Conservation (phyloP, 768 basidiomycete species). For the Agaricus blazei region DNA sequence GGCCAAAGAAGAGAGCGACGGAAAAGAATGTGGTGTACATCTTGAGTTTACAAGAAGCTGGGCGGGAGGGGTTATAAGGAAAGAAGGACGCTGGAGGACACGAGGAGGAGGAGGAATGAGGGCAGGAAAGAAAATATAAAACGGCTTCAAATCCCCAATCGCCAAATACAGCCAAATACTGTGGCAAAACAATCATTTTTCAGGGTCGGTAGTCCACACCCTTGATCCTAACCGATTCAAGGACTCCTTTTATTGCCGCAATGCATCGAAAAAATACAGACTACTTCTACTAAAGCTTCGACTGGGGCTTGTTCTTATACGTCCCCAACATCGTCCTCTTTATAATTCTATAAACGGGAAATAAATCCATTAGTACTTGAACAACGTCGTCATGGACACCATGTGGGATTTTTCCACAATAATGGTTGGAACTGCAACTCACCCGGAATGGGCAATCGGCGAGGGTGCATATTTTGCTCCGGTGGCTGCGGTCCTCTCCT, state of each 20-base stretch:
- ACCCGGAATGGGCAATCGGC: constrained; percentile 71
- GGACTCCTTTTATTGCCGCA: too few species aligned
- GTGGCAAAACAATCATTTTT: constrained; percentile 7
- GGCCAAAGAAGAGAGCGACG: constrained; percentile 57
- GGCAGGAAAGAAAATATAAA: constrained; percentile 18
- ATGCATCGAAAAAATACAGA: constrained; percentile 1
- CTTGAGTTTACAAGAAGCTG: constrained; percentile 28
- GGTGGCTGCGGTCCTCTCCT: constrained; percentile 50
- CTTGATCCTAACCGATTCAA: neutral
- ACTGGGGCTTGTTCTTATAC: constrained; percentile 46
- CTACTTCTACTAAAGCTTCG: constrained; percentile 33
- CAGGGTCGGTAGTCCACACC: neutral
- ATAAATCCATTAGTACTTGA: neutral
- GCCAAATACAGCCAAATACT: constrained; percentile 9
- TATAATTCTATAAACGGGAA: constrained; percentile 40
- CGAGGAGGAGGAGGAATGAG: constrained; percentile 18
- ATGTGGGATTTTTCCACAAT: constrained; percentile 5
- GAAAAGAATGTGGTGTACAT: constrained; percentile 83
- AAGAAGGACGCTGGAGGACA: constrained; percentile 18
- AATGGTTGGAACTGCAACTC: constrained; percentile 25
- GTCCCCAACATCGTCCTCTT: constrained; percentile 63
- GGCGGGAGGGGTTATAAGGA: constrained; percentile 23
- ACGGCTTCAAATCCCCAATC: neutral
- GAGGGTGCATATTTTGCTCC: constrained; percentile 58
- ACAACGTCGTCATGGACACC: constrained; percentile 33